Percentiles rank a stretch among this genome's conserved stretches.
phyloP scores from a whole-genome alignment of 1,284 basidiomycete genomes.

The Tilletia horrida region DNA sequence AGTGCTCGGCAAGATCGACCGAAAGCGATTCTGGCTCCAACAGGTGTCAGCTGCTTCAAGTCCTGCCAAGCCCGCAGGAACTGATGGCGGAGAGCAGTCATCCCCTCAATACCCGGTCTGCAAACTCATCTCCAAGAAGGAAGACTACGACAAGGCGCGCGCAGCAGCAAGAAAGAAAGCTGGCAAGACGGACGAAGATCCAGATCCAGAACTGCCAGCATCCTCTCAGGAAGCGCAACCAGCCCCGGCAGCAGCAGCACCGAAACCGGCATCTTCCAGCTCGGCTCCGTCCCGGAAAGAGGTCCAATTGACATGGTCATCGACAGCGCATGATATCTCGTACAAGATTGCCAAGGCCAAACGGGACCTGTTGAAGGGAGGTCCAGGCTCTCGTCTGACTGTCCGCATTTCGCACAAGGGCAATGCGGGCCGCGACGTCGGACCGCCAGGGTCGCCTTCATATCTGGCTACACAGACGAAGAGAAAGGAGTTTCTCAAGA shows the following conservation, averaged over 20 bases:
- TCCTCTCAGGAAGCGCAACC: background rate
- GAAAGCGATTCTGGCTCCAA: slow-evolving; percentile 34
- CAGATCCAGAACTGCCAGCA: background rate
- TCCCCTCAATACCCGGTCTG: slow-evolving; percentile 48
- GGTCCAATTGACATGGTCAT: slow-evolving; percentile 42
- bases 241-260: background rate
- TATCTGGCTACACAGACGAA: background rate
- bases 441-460: background rate
- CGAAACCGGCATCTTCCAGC: background rate
- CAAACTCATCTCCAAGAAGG: slow-evolving; percentile 56
- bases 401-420: slow-evolving; percentile 1
- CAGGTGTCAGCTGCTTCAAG: slow-evolving; percentile 35
- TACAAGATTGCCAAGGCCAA: slow-evolving; percentile 39
- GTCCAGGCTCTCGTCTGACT: background rate
- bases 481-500: slow-evolving; percentile 1
- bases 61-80: slow-evolving; percentile 3
- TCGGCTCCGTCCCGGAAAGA: slow-evolving; percentile 28
- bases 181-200: background rate
- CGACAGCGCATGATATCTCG: slow-evolving; percentile 36
- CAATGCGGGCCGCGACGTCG: background rate
- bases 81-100: no score
- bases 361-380: slow-evolving; percentile 27
- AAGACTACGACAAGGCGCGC: slow-evolving; percentile 43
- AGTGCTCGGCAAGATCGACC: slow-evolving; percentile 43
- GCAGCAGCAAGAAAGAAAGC: slow-evolving; percentile 15